These are phyloP conservation scores for Pilasporangium apinafurcum DNA, from an alignment of 352 stramenopile genomes.

Conservation along the genomic window DNA sequence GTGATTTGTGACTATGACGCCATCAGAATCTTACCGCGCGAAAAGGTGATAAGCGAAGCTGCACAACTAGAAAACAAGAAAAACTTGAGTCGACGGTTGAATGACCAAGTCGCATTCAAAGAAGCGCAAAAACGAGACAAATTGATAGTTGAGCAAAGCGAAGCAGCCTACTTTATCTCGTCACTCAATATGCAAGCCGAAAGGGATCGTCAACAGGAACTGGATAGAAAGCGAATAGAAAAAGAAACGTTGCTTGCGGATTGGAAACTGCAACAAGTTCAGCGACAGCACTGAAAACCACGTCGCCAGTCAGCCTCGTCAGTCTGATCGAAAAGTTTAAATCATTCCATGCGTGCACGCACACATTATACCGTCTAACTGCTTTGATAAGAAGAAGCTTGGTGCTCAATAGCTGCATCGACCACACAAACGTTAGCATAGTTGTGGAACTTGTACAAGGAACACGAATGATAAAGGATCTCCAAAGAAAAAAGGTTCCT, in stretches of 20 bases:
- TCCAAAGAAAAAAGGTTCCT: slow-evolving; percentile 10
- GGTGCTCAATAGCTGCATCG: too few species aligned
- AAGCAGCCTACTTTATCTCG: slow-evolving; percentile 44
- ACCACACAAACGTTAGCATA: too few species aligned
- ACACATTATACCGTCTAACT: too few species aligned
- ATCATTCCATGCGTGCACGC: too few species aligned
- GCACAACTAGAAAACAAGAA: slow-evolving; percentile 25
- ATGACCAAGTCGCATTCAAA: slow-evolving; percentile 41
- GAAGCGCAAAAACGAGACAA: slow-evolving; percentile 25
- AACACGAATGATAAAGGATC: too few species aligned
- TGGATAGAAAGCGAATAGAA: slow-evolving; percentile 17
- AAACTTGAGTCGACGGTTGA: slow-evolving; percentile 31
- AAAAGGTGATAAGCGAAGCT: slow-evolving; percentile 17
- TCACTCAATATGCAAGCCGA: slow-evolving; percentile 33
- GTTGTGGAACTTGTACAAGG: too few species aligned
- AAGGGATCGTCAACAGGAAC: slow-evolving; percentile 15
- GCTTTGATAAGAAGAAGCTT: too few species aligned
- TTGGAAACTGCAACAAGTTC: slow-evolving; percentile 41
- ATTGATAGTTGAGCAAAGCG: slow-evolving; percentile 38
- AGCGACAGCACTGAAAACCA: too few species aligned
- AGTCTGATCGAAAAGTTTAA: too few species aligned
- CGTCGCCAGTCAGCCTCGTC: too few species aligned
- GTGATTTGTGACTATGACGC: slow-evolving; percentile 7
- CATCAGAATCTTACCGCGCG: slow-evolving; percentile 39
- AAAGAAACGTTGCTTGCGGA: slow-evolving; percentile 30